phyloP scores from a whole-genome alignment of 2,329 filamentous ascomycete species.

The Hypomyces rosellus region DNA sequence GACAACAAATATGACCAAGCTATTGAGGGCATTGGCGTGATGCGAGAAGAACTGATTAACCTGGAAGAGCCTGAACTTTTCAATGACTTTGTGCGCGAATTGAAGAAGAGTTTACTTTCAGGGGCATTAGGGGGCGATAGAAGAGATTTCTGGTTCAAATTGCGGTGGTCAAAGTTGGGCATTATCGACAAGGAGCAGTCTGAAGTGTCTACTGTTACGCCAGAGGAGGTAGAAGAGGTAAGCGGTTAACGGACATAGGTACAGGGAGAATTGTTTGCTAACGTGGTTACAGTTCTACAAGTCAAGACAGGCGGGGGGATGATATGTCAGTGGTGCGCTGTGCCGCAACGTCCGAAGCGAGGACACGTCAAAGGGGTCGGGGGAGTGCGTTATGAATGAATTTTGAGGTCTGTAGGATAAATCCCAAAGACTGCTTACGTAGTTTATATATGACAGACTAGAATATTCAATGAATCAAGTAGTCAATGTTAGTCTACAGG shows the following conservation, averaged over 20 bases:
- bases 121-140: constrained; percentile 70
- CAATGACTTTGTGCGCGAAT: constrained; percentile 62
- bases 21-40: constrained; percentile 66
- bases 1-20: constrained; percentile 68
- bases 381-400: too few species aligned
- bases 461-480: too few species aligned
- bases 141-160: constrained; percentile 73
- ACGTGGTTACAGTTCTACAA: constrained; percentile 30
- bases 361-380: too few species aligned
- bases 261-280: constrained; percentile 15
- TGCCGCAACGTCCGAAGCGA: too few species aligned
- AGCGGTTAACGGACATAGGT: constrained; percentile 11
- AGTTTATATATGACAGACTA: too few species aligned
- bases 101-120: constrained; percentile 67
- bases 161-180: constrained; percentile 62
- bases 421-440: too few species aligned
- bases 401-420: too few species aligned
- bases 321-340: too few species aligned
- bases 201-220: constrained; percentile 58
- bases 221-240: constrained; percentile 64
- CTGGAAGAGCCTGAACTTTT: constrained; percentile 71
- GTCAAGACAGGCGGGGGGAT: constrained; percentile 20
- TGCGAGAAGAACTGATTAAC: constrained; percentile 70
- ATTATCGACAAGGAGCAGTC: constrained; percentile 61
- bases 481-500: too few species aligned